Evolutionary conservation across 345 rosid species (phyloP).

Genomic region (Hibiscus syriacus): DNA sequence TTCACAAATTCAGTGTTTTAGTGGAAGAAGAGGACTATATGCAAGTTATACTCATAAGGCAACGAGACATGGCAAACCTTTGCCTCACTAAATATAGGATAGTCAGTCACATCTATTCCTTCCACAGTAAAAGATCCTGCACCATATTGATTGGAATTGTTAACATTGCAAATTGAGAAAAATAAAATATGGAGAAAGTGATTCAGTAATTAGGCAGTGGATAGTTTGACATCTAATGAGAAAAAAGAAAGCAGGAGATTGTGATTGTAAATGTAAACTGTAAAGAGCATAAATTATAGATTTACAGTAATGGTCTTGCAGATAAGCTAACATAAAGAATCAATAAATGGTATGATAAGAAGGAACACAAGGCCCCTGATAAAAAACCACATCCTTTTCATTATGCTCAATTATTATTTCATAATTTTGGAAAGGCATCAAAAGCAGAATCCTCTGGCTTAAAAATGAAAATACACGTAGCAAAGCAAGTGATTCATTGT

Average conservation of each 20-base stretch:
- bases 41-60: slow-evolving; percentile 11
- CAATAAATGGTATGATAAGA: background rate
- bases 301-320: background rate
- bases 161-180: background rate
- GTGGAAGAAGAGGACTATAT: slow-evolving; percentile 13
- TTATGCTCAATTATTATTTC: background rate
- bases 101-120: slow-evolving; percentile 63
- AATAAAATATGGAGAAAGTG: background rate
- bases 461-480: background rate
- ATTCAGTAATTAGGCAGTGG: background rate
- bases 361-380: background rate
- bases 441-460: background rate
- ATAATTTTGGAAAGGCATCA: background rate
- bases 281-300: background rate
- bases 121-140: slow-evolving; percentile 49
- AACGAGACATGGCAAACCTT: slow-evolving; percentile 40
- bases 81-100: slow-evolving; percentile 45
- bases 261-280: background rate
- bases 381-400: background rate
- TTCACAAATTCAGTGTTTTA: slow-evolving; percentile 36
- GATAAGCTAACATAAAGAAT: background rate
- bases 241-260: background rate
- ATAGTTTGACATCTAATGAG: background rate
- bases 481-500: background rate
- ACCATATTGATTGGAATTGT: slow-evolving; percentile 3